These are phyloP conservation scores for Pneumocystis sp. DNA, from an alignment of 1,139 yeast genomes.

Conservation along the genomic window DNA sequence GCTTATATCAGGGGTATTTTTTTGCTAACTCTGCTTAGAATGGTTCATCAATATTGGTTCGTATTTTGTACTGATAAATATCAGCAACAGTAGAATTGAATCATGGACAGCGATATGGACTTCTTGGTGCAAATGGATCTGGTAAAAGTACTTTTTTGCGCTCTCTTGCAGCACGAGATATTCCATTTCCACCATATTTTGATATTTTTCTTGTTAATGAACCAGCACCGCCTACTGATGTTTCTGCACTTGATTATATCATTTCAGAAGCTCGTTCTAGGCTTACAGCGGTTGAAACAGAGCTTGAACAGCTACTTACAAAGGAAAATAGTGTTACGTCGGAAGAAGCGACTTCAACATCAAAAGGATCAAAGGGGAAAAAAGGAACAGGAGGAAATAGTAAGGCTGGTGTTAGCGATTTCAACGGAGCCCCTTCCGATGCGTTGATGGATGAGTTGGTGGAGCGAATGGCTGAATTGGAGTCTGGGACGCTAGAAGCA, in stretches of 20 bases:
- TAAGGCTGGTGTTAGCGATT: slow-evolving; percentile 34
- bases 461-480: slow-evolving; percentile 79
- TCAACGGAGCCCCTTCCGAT: not conserved
- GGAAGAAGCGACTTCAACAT: too few species aligned
- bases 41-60: slow-evolving; percentile 50
- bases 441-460: not conserved
- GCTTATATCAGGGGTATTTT: too few species aligned
- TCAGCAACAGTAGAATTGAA: slow-evolving; percentile 79
- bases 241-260: slow-evolving; percentile 86
- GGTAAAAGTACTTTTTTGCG: slow-evolving; percentile 93
- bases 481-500: slow-evolving; percentile 87
- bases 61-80: slow-evolving; percentile 27
- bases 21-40: slow-evolving; percentile 41
- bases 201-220: slow-evolving; percentile 88
- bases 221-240: slow-evolving; percentile 91
- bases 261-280: slow-evolving; percentile 92
- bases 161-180: slow-evolving; percentile 90
- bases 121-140: slow-evolving; percentile 96
- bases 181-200: slow-evolving; percentile 80
- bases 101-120: slow-evolving; percentile 91
- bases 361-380: too few species aligned
- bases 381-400: too few species aligned
- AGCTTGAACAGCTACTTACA: slow-evolving; percentile 77
- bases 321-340: slow-evolving; percentile 31
- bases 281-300: slow-evolving; percentile 77